Percentiles rank a stretch among this genome's conserved stretches.
Evolutionary conservation across 2,329 filamentous ascomycete genomes (phyloP).

Genomic region (Venturia carpophila): DNA sequence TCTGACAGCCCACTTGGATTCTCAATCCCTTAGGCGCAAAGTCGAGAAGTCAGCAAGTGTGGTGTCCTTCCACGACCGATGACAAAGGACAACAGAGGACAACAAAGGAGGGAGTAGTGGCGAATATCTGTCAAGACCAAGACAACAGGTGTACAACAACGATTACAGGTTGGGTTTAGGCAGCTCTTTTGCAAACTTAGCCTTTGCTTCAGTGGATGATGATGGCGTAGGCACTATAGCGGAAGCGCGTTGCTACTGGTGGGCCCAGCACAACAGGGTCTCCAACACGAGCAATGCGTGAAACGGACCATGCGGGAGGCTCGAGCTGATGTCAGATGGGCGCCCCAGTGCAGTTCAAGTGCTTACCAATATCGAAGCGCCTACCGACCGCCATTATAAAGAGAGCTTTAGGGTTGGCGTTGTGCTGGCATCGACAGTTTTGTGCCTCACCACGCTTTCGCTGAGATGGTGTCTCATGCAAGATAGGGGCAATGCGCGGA

Average conservation of each 20-base stretch:
- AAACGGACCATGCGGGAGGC: conserved; percentile 1
- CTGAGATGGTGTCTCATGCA: neutral
- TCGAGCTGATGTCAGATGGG: neutral
- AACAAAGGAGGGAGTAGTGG: neutral
- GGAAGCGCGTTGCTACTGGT: neutral
- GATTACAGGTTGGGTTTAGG: neutral
- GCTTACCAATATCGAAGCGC: neutral
- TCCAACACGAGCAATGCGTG: conserved; percentile 4
- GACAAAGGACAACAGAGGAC: neutral
- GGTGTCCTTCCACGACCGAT: no score
- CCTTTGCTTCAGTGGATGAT: conserved; percentile 4
- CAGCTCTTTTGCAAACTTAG: conserved; percentile 5
- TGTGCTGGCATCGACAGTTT: neutral
- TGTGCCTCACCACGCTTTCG: neutral
- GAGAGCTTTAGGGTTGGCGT: neutral
- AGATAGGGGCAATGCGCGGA: neutral
- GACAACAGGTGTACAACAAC: neutral
- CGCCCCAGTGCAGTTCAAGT: neutral
- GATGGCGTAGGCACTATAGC: neutral
- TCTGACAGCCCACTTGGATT: neutral
- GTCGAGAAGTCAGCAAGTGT: neutral
- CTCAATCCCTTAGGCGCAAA: neutral
- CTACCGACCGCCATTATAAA: neutral
- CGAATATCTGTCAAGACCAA: conserved; percentile 3
- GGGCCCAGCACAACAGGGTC: neutral